Conservation (phyloP, 2,329 filamentous ascomycete genomes). For the Curvularia verruculosa region DNA sequence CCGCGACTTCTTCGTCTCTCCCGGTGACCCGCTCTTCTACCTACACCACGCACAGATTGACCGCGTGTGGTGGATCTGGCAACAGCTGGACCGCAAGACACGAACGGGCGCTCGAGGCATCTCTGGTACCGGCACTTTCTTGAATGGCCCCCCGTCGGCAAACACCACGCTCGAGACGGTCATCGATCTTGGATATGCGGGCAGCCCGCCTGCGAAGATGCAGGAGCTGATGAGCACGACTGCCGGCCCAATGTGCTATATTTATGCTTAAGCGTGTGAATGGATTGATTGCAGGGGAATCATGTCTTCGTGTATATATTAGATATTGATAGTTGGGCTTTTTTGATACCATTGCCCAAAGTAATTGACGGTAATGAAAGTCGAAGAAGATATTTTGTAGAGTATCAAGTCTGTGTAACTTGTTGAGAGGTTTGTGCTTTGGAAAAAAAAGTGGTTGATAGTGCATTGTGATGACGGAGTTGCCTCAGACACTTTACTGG, state of each 20-base stretch:
- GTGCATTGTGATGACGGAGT: too few relatives aligned
- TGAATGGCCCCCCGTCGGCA: slow-evolving; percentile 51
- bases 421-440: neutral
- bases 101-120: slow-evolving; percentile 44
- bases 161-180: slow-evolving; percentile 55
- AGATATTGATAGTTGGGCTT: neutral
- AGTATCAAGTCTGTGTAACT: neutral
- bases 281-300: neutral
- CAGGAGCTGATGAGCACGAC: slow-evolving; percentile 41
- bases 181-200: slow-evolving; percentile 50
- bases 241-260: slow-evolving; percentile 44
- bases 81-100: slow-evolving; percentile 49
- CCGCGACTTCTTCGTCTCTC: slow-evolving; percentile 35
- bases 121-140: slow-evolving; percentile 54
- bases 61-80: slow-evolving; percentile 51
- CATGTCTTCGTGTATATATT: neutral
- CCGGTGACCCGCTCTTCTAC: slow-evolving; percentile 52
- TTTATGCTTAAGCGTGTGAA: slow-evolving; percentile 30
- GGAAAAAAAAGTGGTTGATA: too few relatives aligned
- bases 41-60: slow-evolving; percentile 56
- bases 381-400: neutral
- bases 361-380: neutral
- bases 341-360: neutral
- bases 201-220: slow-evolving; percentile 27
- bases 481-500: neutral